phyloP scores from a whole-genome alignment of 139 green algal genomes.

The Chlorella sp. region DNA sequence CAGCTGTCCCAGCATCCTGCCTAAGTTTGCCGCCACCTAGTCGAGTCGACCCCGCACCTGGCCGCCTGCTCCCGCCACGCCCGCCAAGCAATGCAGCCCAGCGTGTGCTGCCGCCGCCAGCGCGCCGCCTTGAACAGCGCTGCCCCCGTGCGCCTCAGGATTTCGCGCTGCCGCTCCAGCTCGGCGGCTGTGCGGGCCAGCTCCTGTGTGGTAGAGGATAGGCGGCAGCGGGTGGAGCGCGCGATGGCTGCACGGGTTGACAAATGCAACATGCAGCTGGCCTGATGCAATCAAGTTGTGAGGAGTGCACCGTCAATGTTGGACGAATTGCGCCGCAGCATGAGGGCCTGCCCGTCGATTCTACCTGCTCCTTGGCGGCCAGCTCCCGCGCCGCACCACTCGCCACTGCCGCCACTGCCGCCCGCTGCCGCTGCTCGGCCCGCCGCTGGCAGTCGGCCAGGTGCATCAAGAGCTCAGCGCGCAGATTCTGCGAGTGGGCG shows the following conservation, averaged over 20 bases:
- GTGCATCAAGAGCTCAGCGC: background rate
- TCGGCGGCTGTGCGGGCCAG: background rate
- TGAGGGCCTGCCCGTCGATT: background rate
- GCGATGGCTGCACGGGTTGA: background rate
- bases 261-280: background rate
- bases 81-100: background rate
- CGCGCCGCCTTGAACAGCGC: background rate
- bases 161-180: background rate
- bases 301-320: too few relatives aligned
- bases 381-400: background rate
- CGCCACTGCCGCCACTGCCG: background rate
- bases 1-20: too few relatives aligned
- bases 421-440: background rate
- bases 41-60: too few relatives aligned
- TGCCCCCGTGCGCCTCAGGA: background rate
- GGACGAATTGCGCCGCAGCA: too few relatives aligned
- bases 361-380: background rate
- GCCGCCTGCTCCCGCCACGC: conserved; percentile 4
- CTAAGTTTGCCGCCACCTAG: too few relatives aligned
- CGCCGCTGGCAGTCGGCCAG: conserved; percentile 3
- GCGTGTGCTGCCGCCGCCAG: conserved; percentile 6
- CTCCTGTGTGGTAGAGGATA: background rate
- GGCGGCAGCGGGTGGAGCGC: background rate
- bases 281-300: too few relatives aligned
- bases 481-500: background rate